Evolutionary conservation across 768 basidiomycete species (phyloP).

Genomic region (Leccinum barrowsii): DNA sequence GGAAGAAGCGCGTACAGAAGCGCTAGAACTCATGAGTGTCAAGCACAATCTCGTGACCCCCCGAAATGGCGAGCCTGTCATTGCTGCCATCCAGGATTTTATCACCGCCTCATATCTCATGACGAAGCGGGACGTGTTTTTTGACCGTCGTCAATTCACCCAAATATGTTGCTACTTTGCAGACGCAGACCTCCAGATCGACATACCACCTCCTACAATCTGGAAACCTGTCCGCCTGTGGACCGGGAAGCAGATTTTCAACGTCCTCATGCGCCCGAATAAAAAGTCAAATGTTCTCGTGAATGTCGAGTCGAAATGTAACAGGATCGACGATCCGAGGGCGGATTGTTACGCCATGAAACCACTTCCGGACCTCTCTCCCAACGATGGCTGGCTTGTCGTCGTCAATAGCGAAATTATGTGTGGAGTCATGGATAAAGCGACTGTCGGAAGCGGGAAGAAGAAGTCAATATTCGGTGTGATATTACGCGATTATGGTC

Average conservation of each 20-base stretch:
- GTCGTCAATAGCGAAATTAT: slow-evolving; percentile 98
- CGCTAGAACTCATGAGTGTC: slow-evolving; percentile 94
- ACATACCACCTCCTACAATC: slow-evolving; percentile 92
- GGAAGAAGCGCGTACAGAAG: slow-evolving; percentile 96
- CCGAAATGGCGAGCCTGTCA: slow-evolving; percentile 97
- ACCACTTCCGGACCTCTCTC: slow-evolving; percentile 78
- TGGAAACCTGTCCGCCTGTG: slow-evolving; percentile 90
- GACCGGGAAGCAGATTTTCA: slow-evolving; percentile 99
- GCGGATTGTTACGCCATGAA: slow-evolving; percentile 60
- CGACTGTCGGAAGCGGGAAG: slow-evolving; percentile 95
- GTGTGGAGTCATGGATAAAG: slow-evolving; percentile 99
- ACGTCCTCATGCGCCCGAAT: slow-evolving; percentile 94
- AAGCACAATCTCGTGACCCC: slow-evolving; percentile 98
- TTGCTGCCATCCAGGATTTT: slow-evolving; percentile 99
- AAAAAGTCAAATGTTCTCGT: slow-evolving; percentile 76
- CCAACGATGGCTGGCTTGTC: slow-evolving; percentile 97
- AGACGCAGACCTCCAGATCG: slow-evolving; percentile 89
- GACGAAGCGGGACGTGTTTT: slow-evolving; percentile 88
- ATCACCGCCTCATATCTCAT: slow-evolving; percentile 97
- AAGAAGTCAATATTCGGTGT: slow-evolving; percentile 99
- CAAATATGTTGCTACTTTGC: slow-evolving; percentile 95
- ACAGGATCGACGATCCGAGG: slow-evolving; percentile 79
- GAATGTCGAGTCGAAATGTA: slow-evolving; percentile 95
- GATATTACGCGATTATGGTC: slow-evolving; percentile 94
- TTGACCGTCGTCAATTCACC: slow-evolving; percentile 91